These are phyloP conservation scores for Jackrogersella multiformis DNA, from an alignment of 495 filamentous ascomycete species.

Conservation along the genomic window DNA sequence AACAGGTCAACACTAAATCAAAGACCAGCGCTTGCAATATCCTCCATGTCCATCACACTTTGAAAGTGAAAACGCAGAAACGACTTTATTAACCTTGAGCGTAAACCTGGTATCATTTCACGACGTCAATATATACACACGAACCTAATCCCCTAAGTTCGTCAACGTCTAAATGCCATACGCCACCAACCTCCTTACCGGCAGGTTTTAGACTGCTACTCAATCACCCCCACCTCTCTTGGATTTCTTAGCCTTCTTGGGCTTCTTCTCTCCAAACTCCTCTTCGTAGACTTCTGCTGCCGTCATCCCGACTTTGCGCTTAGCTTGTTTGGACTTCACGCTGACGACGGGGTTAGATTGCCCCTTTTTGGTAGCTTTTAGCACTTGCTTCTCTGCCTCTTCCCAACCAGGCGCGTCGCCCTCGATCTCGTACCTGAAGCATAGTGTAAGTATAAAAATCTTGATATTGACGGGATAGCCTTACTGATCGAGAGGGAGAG, in stretches of 20 bases:
- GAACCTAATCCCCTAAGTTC: background rate
- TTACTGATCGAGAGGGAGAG: slow-evolving; percentile 88
- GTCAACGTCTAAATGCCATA: background rate
- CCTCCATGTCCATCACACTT: background rate
- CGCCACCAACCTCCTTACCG: slow-evolving; percentile 1
- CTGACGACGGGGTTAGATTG: slow-evolving; percentile 78
- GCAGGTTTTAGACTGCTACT: background rate
- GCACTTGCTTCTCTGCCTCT: slow-evolving; percentile 82
- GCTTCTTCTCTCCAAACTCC: slow-evolving; percentile 64
- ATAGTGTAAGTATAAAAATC: slow-evolving; percentile 42
- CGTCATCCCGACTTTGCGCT: slow-evolving; percentile 81
- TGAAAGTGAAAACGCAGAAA: background rate
- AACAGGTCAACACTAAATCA: too few relatives aligned
- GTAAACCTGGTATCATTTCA: slow-evolving; percentile 30
- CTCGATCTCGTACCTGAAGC: slow-evolving; percentile 79
- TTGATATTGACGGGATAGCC: slow-evolving; percentile 20
- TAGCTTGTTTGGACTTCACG: slow-evolving; percentile 76
- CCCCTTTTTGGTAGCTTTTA: slow-evolving; percentile 61
- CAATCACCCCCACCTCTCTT: slow-evolving; percentile 28
- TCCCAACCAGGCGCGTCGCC: slow-evolving; percentile 77
- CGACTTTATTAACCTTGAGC: background rate
- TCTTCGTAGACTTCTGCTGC: slow-evolving; percentile 67
- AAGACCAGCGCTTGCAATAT: too few relatives aligned
- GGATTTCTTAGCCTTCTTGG: slow-evolving; percentile 66
- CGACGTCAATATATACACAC: slow-evolving; percentile 23